These are phyloP conservation scores for Cercospora citrullina DNA, from an alignment of 2,329 filamentous ascomycete species.

Conservation along the genomic window DNA sequence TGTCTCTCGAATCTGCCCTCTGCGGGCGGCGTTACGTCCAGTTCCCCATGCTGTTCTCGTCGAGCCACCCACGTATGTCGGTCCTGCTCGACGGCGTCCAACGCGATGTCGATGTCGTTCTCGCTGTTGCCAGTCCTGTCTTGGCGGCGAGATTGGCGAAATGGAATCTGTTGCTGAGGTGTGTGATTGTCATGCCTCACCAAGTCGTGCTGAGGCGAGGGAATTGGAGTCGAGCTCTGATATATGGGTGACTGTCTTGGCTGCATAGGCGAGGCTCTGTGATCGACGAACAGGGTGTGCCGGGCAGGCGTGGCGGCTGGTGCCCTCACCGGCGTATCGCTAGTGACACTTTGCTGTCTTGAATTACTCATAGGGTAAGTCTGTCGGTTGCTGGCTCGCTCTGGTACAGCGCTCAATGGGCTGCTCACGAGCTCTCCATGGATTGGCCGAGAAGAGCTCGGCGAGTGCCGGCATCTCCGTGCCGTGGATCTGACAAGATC, in stretches of 20 bases:
- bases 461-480: conserved; percentile 22
- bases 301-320: background rate
- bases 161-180: background rate
- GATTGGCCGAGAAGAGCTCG: background rate
- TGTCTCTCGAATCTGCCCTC: conserved; percentile 37
- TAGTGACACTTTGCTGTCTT: background rate
- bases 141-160: background rate
- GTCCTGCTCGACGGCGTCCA: conserved; percentile 31
- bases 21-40: conserved; percentile 37
- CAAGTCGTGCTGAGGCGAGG: background rate
- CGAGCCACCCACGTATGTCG: conserved; percentile 28
- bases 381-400: conserved; percentile 18
- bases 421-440: background rate
- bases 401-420: background rate
- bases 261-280: background rate
- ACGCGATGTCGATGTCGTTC: conserved; percentile 30
- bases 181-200: conserved; percentile 1
- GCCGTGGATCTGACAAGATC: conserved; percentile 29
- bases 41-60: conserved; percentile 21
- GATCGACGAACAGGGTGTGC: conserved; percentile 1
- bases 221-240: conserved; percentile 5
- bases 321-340: background rate
- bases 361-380: conserved; percentile 17
- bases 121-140: conserved; percentile 20
- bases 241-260: background rate